Evolutionary conservation across 1,284 basidiomycete genomes (phyloP).

Genomic region (Ganoderma meredithae): DNA sequence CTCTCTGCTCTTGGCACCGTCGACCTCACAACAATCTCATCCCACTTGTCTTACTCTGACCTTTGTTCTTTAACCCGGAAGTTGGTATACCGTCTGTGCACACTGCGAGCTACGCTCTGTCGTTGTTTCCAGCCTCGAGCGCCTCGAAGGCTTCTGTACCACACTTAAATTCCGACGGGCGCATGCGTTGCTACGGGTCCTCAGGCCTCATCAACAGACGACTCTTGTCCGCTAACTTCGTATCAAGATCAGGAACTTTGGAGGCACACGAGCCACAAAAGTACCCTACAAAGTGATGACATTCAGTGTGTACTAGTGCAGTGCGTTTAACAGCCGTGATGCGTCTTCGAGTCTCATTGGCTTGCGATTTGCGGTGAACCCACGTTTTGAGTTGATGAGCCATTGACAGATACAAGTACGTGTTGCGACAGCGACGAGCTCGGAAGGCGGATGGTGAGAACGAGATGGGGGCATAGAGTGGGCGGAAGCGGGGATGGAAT

Average conservation of each 20-base stretch:
- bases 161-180: background rate
- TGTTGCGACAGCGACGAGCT: background rate
- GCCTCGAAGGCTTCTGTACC: background rate
- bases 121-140: background rate
- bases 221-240: background rate
- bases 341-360: background rate
- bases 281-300: background rate
- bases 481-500: background rate
- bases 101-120: background rate
- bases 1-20: background rate
- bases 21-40: background rate
- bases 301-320: background rate
- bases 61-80: background rate
- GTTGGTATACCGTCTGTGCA: background rate
- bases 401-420: background rate
- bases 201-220: background rate
- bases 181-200: background rate
- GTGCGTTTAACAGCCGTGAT: background rate
- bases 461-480: background rate
- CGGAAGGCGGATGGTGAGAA: constrained; percentile 2
- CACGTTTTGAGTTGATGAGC: background rate
- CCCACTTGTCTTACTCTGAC: background rate
- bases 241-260: background rate
- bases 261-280: background rate
- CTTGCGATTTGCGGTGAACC: background rate